A percentile compares a stretch with the other conserved stretches of the same genome.
Conservation (phyloP, 2,329 filamentous ascomycete genomes). For the Colletotrichum echinochloae region DNA sequence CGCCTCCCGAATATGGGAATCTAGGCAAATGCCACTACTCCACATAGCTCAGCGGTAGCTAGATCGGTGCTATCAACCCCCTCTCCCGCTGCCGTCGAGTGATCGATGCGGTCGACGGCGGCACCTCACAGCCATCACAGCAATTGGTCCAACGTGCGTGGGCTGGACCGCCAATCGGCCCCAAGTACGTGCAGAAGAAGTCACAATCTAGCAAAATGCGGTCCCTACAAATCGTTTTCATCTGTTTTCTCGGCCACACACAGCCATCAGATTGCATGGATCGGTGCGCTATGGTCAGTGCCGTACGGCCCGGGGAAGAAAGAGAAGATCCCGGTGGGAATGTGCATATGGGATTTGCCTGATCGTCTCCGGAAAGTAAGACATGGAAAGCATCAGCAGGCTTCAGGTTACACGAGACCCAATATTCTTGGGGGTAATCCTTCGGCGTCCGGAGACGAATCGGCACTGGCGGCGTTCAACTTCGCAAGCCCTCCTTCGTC, state of each 20-base stretch:
- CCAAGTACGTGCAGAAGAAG: neutral
- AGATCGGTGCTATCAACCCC: neutral
- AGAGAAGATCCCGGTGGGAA: neutral
- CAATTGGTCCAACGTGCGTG: conserved; percentile 1
- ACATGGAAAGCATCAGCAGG: neutral
- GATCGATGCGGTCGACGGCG: conserved; percentile 8
- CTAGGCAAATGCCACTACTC: fast-evolving
- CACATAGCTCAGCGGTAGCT: neutral
- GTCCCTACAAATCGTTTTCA: neutral
- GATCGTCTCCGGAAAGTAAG: neutral
- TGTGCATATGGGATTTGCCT: neutral
- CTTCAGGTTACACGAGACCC: neutral
- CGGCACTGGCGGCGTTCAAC: conserved; percentile 1
- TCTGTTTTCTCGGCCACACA: neutral
- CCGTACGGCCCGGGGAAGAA: neutral
- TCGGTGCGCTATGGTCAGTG: neutral
- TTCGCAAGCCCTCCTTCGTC: no score
- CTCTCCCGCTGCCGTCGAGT: neutral
- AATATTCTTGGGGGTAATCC: neutral
- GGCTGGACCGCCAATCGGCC: conserved; percentile 16
- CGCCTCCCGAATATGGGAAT: neutral
- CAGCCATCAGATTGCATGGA: neutral
- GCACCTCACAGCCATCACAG: conserved; percentile 7
- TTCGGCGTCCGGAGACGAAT: neutral
- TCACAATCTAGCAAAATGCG: neutral